phyloP scores from a whole-genome alignment of 306 rosid species.

The Gastrolobium bilobum region DNA sequence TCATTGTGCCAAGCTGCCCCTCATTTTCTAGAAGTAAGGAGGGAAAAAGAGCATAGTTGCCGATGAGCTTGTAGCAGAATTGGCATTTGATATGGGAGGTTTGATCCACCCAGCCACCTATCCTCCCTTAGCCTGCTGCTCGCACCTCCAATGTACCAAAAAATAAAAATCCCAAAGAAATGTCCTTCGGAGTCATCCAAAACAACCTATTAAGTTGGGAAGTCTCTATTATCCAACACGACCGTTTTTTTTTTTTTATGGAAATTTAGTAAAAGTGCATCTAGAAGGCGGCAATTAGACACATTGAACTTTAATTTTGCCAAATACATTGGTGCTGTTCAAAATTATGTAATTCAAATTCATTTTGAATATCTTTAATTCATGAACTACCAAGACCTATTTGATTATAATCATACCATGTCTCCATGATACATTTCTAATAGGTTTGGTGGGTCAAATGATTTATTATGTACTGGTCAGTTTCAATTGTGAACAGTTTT shows the following conservation, averaged over 20 bases:
- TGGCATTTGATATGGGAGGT: conserved; percentile 28
- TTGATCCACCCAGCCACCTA: conserved; percentile 1
- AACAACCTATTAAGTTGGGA: not conserved
- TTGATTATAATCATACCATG: conserved; percentile 12
- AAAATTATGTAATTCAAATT: conserved; percentile 7
- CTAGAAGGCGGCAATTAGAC: conserved; percentile 27
- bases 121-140: conserved; percentile 15
- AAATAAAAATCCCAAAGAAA: not conserved
- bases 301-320: conserved; percentile 12
- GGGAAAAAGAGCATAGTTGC: not conserved
- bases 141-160: conserved; percentile 18
- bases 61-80: conserved; percentile 14
- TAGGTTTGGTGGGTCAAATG: conserved; percentile 22
- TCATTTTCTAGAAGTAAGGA: too few relatives aligned
- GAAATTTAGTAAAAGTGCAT: conserved; percentile 32
- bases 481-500: conserved; percentile 26
- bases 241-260: not conserved
- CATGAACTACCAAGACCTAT: conserved; percentile 6
- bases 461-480: conserved; percentile 30
- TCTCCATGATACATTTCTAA: conserved; percentile 22
- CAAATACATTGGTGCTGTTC: conserved; percentile 6
- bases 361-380: conserved; percentile 6
- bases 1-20: too few relatives aligned
- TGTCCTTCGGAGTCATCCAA: not conserved
- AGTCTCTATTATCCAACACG: conserved; percentile 7